These are phyloP conservation scores for Lachancea meyersii DNA, from an alignment of 805 yeast genomes.

Conservation along the genomic window DNA sequence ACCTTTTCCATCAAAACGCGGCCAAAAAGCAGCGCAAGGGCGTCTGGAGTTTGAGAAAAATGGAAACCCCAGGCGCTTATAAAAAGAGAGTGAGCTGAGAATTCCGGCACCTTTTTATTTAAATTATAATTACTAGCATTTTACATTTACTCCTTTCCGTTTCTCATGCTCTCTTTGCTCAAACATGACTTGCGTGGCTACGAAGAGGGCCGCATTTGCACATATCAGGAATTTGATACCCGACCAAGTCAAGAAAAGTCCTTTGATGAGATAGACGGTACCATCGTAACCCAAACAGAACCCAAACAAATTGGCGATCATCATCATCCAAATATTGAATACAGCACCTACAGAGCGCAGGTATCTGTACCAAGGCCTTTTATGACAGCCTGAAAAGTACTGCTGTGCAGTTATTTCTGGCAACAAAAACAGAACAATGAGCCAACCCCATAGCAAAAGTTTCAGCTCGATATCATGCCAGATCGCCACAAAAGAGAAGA, in stretches of 20 bases:
- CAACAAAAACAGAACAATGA: conserved; percentile 73
- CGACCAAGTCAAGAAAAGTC: conserved; percentile 62
- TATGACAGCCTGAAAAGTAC: conserved; percentile 35
- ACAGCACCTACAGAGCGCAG: conserved; percentile 85
- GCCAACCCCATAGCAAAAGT: conserved; percentile 92
- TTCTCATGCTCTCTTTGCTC: conserved; percentile 83
- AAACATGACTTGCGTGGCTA: conserved; percentile 90
- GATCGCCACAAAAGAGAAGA: conserved; percentile 89
- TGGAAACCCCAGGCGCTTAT: conserved; percentile 73
- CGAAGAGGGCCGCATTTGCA: conserved; percentile 63
- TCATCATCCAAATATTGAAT: conserved; percentile 92
- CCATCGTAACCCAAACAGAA: conserved; percentile 93
- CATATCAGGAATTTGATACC: conserved; percentile 60
- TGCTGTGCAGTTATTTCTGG: conserved; percentile 73
- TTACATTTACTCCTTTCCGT: conserved; percentile 73
- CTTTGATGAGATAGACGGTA: conserved; percentile 53
- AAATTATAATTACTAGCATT: conserved; percentile 41
- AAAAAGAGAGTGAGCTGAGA: conserved; percentile 41
- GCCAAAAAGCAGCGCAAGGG: conserved; percentile 59
- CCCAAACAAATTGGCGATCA: conserved; percentile 91
- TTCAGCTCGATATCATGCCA: conserved; percentile 97
- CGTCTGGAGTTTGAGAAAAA: conserved; percentile 55
- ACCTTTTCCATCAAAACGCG: conserved; percentile 49
- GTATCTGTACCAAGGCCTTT: conserved; percentile 67
- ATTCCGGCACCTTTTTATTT: background rate